Evolutionary conservation across 1,139 yeast species (phyloP).

Genomic region (Blastobotrys serpentis): DNA sequence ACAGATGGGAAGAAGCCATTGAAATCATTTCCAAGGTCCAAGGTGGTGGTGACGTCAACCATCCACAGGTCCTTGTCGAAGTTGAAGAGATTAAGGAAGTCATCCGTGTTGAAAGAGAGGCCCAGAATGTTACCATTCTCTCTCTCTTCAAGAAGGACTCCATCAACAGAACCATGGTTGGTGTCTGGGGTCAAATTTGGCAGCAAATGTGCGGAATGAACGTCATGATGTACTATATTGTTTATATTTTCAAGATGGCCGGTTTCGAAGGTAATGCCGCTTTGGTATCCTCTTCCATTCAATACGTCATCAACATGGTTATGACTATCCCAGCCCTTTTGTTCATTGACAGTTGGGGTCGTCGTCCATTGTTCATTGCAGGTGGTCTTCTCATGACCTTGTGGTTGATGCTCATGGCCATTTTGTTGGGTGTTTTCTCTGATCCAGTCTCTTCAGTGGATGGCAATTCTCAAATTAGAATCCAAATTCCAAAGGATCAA

Average conservation of each 20-base stretch:
- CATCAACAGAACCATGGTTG: slow-evolving; percentile 51
- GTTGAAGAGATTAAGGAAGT: slow-evolving; percentile 57
- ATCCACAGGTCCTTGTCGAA: slow-evolving; percentile 56
- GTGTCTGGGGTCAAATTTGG: slow-evolving; percentile 63
- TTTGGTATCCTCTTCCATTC: slow-evolving; percentile 56
- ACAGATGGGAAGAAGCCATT: slow-evolving; percentile 64
- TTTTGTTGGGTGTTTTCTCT: slow-evolving; percentile 45
- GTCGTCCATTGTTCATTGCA: slow-evolving; percentile 46
- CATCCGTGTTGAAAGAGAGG: slow-evolving; percentile 32
- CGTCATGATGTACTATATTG: slow-evolving; percentile 53
- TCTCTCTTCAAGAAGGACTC: slow-evolving; percentile 52
- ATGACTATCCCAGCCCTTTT: slow-evolving; percentile 45
- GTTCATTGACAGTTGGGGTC: slow-evolving; percentile 52
- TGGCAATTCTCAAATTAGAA: slow-evolving; percentile 48
- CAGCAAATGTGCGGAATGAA: slow-evolving; percentile 73
- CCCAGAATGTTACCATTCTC: slow-evolving; percentile 37
- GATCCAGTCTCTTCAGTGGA: slow-evolving; percentile 38
- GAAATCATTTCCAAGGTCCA: slow-evolving; percentile 50
- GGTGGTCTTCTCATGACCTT: slow-evolving; percentile 48
- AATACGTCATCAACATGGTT: slow-evolving; percentile 49
- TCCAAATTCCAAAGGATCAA: slow-evolving; percentile 45
- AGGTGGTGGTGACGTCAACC: slow-evolving; percentile 53
- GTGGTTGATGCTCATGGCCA: slow-evolving; percentile 46
- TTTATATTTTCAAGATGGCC: slow-evolving; percentile 42
- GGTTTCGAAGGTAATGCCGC: slow-evolving; percentile 35